phyloP scores from a whole-genome alignment of 768 basidiomycete genomes.

The Xanthoconium stramineum region DNA sequence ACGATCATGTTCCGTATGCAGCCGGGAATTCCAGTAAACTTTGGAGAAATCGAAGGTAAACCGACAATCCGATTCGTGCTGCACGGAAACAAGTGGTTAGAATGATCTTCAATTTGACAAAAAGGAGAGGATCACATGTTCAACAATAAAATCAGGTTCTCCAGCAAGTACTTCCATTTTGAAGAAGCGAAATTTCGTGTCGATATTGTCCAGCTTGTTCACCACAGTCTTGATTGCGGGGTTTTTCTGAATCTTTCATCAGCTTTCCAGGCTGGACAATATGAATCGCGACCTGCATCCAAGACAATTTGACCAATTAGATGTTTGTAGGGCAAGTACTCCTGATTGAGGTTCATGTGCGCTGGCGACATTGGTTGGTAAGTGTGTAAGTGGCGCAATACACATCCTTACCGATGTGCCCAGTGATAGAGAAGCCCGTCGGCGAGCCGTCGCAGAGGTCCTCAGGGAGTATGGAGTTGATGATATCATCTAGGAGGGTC shows the following conservation, averaged over 20 bases:
- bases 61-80: slow-evolving; percentile 83
- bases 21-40: slow-evolving; percentile 98
- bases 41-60: slow-evolving; percentile 93
- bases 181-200: slow-evolving; percentile 87
- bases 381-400: neutral
- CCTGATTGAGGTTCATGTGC: slow-evolving; percentile 86
- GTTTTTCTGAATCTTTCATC: slow-evolving; percentile 68
- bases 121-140: slow-evolving; percentile 59
- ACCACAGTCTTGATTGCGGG: slow-evolving; percentile 80
- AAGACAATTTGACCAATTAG: slow-evolving; percentile 90
- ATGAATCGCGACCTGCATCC: slow-evolving; percentile 55
- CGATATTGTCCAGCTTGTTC: slow-evolving; percentile 88
- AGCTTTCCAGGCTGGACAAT: neutral
- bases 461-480: slow-evolving; percentile 79
- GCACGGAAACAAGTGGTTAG: slow-evolving; percentile 5
- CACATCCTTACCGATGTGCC: slow-evolving; percentile 79
- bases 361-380: slow-evolving; percentile 43
- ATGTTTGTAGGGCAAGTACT: slow-evolving; percentile 89
- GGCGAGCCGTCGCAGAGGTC: slow-evolving; percentile 77
- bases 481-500: slow-evolving; percentile 65
- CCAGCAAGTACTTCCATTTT: slow-evolving; percentile 97
- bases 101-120: neutral
- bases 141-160: slow-evolving; percentile 79
- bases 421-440: slow-evolving; percentile 80
- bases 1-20: slow-evolving; percentile 88